These are phyloP conservation scores for Pseudogymnoascus sp. DNA, from an alignment of 2,329 filamentous ascomycete genomes.

Conservation along the genomic window DNA sequence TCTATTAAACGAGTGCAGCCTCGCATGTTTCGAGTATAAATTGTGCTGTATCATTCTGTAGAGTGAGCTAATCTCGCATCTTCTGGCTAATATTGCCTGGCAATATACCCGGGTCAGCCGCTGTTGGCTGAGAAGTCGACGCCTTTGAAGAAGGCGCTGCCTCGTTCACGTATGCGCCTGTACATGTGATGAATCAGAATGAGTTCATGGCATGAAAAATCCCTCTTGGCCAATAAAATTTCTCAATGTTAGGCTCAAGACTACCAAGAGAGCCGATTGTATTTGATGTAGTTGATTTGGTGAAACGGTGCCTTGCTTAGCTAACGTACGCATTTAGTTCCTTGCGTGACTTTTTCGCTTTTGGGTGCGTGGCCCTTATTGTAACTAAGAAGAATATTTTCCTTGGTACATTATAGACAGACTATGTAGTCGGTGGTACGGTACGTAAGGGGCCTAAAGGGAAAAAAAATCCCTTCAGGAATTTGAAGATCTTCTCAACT, in stretches of 20 bases:
- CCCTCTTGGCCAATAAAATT: background rate
- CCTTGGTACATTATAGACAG: background rate
- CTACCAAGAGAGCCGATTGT: background rate
- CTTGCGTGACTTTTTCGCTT: background rate
- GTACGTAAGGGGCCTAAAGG: background rate
- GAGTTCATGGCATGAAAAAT: constrained; percentile 7
- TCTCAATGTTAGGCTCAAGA: background rate
- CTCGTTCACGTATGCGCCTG: background rate
- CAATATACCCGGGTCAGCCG: background rate
- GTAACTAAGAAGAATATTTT: background rate
- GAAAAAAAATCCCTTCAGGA: background rate
- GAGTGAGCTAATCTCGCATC: background rate
- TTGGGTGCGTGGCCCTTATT: background rate
- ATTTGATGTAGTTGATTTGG: background rate
- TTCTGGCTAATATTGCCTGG: background rate
- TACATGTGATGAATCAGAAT: constrained; percentile 1
- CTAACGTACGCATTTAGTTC: background rate
- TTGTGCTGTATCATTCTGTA: background rate
- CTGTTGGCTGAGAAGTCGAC: background rate
- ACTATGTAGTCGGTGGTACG: background rate
- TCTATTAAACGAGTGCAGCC: background rate
- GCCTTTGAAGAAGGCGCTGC: background rate
- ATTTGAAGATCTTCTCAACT: background rate
- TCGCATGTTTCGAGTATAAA: background rate
- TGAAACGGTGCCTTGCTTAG: background rate